These are phyloP conservation scores for Pseudozyma sp. DNA, from an alignment of 1,284 basidiomycete genomes.

Conservation along the genomic window DNA sequence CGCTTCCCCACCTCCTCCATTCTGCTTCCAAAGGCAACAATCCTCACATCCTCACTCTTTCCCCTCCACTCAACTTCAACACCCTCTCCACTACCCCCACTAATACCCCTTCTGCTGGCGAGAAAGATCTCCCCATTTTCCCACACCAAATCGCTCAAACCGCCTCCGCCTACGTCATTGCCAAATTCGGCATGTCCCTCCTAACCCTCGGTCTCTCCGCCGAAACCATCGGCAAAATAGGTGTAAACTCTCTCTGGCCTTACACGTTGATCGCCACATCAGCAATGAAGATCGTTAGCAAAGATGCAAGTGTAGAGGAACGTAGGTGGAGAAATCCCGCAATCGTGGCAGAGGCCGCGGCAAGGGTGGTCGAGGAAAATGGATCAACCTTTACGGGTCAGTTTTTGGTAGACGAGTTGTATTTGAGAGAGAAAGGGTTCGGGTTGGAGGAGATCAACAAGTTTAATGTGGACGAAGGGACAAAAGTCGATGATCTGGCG, in stretches of 20 bases:
- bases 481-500: conserved; percentile 45
- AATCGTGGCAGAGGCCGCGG: conserved; percentile 65
- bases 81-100: conserved; percentile 54
- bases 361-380: conserved; percentile 56
- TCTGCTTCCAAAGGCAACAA: conserved; percentile 46
- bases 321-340: conserved; percentile 50
- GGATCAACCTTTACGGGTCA: conserved; percentile 32
- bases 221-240: conserved; percentile 56
- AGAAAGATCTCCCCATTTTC: conserved; percentile 22
- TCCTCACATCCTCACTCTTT: conserved; percentile 67
- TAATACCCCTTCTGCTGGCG: neutral
- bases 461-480: conserved; percentile 38
- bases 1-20: conserved; percentile 62
- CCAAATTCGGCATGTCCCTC: conserved; percentile 66
- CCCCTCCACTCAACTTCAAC: conserved; percentile 57
- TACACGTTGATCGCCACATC: conserved; percentile 61
- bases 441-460: conserved; percentile 30
- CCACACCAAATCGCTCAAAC: conserved; percentile 45
- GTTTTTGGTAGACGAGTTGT: conserved; percentile 67
- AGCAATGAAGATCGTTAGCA: conserved; percentile 61
- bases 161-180: conserved; percentile 59
- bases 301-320: conserved; percentile 52
- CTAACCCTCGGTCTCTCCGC: conserved; percentile 61
- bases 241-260: conserved; percentile 61
- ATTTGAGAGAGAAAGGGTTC: conserved; percentile 56